These are phyloP conservation scores for Curvularia eragrostidis DNA, from an alignment of 2,329 filamentous ascomycete species.

Conservation along the genomic window DNA sequence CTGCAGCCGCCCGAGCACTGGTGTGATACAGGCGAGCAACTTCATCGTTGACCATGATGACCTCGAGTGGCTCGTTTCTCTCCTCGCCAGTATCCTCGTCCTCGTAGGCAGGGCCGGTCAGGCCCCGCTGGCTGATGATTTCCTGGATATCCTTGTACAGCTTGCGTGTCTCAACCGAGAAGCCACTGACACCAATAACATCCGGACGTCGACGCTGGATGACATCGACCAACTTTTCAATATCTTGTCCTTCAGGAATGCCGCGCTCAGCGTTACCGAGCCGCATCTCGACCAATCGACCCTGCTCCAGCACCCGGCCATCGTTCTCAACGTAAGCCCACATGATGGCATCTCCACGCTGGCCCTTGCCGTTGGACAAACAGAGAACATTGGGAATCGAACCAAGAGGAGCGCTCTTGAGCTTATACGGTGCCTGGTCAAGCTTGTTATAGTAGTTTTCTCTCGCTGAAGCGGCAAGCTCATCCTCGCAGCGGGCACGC, in stretches of 20 bases:
- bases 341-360: conserved; percentile 79
- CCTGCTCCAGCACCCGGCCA: conserved; percentile 85
- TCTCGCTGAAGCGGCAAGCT: conserved; percentile 84
- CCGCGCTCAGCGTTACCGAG: conserved; percentile 70
- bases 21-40: conserved; percentile 96
- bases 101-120: conserved; percentile 82
- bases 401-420: conserved; percentile 87
- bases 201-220: conserved; percentile 83
- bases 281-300: conserved; percentile 81
- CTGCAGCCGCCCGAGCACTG: conserved; percentile 76
- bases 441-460: conserved; percentile 88
- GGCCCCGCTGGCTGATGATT: conserved; percentile 76
- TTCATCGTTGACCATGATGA: conserved; percentile 93
- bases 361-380: conserved; percentile 83
- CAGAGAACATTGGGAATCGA: conserved; percentile 87
- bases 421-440: conserved; percentile 95
- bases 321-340: conserved; percentile 96
- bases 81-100: conserved; percentile 75
- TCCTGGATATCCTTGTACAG: conserved; percentile 82
- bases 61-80: conserved; percentile 79
- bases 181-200: conserved; percentile 88
- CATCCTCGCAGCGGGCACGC: conserved; percentile 88
- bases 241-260: conserved; percentile 68
- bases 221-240: conserved; percentile 77
- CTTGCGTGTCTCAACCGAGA: conserved; percentile 83